A percentile compares a stretch with the other conserved stretches of the same genome.
phyloP scores from a whole-genome alignment of 2,329 filamentous ascomycete species.

The Ophiocordyceps polyrhachis-furcata region DNA sequence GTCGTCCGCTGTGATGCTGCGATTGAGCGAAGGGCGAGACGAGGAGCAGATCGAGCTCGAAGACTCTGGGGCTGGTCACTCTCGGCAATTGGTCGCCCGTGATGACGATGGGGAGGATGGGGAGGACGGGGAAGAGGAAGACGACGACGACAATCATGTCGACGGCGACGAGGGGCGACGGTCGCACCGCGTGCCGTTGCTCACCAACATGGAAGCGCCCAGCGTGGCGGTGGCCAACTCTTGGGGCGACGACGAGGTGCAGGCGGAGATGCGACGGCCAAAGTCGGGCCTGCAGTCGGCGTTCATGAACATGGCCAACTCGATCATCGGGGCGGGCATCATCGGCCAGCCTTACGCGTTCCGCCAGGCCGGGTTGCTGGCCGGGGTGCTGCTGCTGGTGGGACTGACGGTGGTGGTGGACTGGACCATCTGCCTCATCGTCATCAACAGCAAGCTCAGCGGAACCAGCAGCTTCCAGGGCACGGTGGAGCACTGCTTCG shows the following conservation, averaged over 20 bases:
- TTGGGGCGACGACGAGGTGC: constrained; percentile 22
- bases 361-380: constrained; percentile 69
- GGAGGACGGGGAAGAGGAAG: constrained; percentile 6
- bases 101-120: constrained; percentile 35
- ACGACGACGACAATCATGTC: constrained; percentile 8
- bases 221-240: constrained; percentile 49
- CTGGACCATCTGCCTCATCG: constrained; percentile 95
- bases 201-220: constrained; percentile 71
- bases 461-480: constrained; percentile 89
- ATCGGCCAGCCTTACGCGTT: constrained; percentile 92
- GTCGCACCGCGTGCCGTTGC: constrained; percentile 45
- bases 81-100: background rate
- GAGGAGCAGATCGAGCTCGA: background rate
- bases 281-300: constrained; percentile 74
- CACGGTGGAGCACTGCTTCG: constrained; percentile 92
- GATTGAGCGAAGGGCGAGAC: background rate
- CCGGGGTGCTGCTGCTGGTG: constrained; percentile 62
- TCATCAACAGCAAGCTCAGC: constrained; percentile 92
- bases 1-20: background rate
- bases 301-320: constrained; percentile 99
- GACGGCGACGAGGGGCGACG: constrained; percentile 28
- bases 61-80: too few relatives aligned
- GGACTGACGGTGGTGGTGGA: constrained; percentile 70
- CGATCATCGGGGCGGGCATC: constrained; percentile 69
- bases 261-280: constrained; percentile 43